Conservation (phyloP, 2,329 filamentous ascomycete species). For the Phialophora expanda region DNA sequence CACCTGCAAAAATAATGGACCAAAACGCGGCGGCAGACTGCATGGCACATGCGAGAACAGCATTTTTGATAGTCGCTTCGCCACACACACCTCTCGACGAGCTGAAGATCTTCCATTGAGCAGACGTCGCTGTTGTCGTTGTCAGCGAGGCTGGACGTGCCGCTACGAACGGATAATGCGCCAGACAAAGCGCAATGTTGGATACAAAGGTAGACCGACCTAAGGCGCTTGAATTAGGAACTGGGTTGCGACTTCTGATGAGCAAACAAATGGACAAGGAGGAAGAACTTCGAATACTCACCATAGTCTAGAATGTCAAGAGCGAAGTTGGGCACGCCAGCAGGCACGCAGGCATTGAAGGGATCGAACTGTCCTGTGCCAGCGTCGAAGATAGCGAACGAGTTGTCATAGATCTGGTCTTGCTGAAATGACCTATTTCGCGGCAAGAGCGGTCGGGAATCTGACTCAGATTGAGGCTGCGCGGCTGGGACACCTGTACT, state of each 20-base stretch:
- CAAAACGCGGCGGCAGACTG: constrained; percentile 23
- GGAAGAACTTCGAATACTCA: constrained; percentile 2
- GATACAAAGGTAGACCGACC: constrained; percentile 9
- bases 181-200: constrained; percentile 16
- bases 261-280: not conserved
- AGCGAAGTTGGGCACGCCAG: constrained; percentile 10
- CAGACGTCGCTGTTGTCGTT: constrained; percentile 6
- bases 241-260: not conserved
- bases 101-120: constrained; percentile 29
- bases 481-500: not conserved
- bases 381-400: constrained; percentile 14
- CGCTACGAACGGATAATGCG: constrained; percentile 14
- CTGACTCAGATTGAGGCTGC: not conserved
- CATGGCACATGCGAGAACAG: constrained; percentile 24
- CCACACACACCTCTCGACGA: constrained; percentile 8
- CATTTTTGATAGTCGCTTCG: constrained; percentile 23
- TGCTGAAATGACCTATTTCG: constrained; percentile 7
- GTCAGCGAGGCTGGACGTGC: constrained; percentile 8
- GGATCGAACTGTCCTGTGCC: constrained; percentile 24
- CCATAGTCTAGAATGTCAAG: constrained; percentile 28
- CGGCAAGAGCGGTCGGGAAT: constrained; percentile 4
- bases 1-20: constrained; percentile 27
- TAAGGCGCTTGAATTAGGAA: constrained; percentile 7
- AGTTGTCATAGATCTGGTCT: constrained; percentile 5
- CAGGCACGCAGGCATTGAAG: constrained; percentile 24